These are phyloP conservation scores for Lithospermum erythrorhizon DNA, from an alignment of 257 asterid genomes.

Conservation along the genomic window DNA sequence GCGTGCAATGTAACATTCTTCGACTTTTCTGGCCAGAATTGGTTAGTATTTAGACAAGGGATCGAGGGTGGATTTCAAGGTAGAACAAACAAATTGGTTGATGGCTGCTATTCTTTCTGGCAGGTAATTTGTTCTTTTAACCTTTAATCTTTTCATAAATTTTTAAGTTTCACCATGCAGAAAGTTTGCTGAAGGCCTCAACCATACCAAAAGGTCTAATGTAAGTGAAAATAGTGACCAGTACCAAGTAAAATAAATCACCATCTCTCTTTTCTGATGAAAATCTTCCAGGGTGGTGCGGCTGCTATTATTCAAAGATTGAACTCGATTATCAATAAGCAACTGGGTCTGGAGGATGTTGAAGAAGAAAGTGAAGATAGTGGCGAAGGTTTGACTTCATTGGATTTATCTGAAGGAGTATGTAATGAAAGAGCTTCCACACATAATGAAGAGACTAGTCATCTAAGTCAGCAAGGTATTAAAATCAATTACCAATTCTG, in stretches of 20 bases:
- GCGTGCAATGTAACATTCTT: constrained; percentile 1
- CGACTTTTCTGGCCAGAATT: constrained; percentile 48
- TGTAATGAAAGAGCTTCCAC: constrained; percentile 27
- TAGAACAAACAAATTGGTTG: constrained; percentile 93
- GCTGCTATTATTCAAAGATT: constrained; percentile 66
- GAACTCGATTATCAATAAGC: constrained; percentile 32
- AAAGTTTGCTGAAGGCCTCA: background rate
- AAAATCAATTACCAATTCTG: background rate
- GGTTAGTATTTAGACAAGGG: constrained; percentile 96
- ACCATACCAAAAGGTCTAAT: background rate
- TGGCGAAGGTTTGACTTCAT: constrained; percentile 31
- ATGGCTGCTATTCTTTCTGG: constrained; percentile 99
- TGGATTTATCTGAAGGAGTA: constrained; percentile 39
- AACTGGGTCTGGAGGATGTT: constrained; percentile 41
- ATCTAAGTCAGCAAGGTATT: constrained; percentile 37
- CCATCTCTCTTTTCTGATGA: background rate
- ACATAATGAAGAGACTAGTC: constrained; percentile 20
- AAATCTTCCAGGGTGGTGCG: constrained; percentile 61
- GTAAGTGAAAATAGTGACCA: background rate
- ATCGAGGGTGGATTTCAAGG: constrained; percentile 98
- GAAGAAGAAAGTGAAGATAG: constrained; percentile 22
- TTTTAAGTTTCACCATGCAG: background rate
- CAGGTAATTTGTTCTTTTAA: constrained; percentile 43
- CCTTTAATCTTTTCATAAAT: background rate
- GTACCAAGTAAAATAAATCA: background rate